phyloP scores from a whole-genome alignment of 306 rosid species.

The Vigna mungo region DNA sequence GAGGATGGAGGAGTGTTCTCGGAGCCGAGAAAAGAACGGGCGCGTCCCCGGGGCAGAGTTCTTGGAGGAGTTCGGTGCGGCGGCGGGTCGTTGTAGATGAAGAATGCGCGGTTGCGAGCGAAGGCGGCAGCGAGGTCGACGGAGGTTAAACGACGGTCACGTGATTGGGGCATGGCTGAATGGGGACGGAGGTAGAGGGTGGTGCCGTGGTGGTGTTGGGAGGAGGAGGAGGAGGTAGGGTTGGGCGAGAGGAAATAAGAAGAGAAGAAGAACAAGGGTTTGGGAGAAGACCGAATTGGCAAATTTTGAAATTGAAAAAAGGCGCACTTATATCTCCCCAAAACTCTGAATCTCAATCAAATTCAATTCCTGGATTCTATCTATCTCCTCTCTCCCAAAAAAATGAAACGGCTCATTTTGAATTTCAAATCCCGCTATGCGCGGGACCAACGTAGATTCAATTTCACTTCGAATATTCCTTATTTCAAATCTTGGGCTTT shows the following conservation, averaged over 20 bases:
- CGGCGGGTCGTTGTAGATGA: background rate
- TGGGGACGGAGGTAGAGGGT: background rate
- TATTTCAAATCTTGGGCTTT: background rate
- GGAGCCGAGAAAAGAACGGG: conserved; percentile 28
- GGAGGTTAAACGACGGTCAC: conserved; percentile 60
- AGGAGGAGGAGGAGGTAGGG: background rate
- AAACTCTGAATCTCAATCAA: background rate
- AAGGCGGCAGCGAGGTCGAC: conserved; percentile 52
- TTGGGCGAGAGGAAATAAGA: background rate
- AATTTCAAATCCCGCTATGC: background rate
- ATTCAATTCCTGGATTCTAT: background rate
- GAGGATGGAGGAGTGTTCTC: conserved; percentile 43
- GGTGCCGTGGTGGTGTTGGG: background rate
- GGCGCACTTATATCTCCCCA: conserved; percentile 48
- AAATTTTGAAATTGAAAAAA: conserved; percentile 49
- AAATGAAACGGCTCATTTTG: background rate
- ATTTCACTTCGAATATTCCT: background rate
- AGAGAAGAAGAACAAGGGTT: background rate
- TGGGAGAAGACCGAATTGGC: conserved; percentile 49
- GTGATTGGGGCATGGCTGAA: conserved; percentile 66
- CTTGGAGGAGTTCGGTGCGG: conserved; percentile 22
- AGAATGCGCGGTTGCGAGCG: conserved; percentile 48
- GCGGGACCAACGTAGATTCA: background rate
- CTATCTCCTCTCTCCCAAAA: background rate
- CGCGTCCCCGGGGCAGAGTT: background rate